These are phyloP conservation scores for Nicotiana obtusifolia DNA, from an alignment of 257 asterid genomes.

Conservation along the genomic window DNA sequence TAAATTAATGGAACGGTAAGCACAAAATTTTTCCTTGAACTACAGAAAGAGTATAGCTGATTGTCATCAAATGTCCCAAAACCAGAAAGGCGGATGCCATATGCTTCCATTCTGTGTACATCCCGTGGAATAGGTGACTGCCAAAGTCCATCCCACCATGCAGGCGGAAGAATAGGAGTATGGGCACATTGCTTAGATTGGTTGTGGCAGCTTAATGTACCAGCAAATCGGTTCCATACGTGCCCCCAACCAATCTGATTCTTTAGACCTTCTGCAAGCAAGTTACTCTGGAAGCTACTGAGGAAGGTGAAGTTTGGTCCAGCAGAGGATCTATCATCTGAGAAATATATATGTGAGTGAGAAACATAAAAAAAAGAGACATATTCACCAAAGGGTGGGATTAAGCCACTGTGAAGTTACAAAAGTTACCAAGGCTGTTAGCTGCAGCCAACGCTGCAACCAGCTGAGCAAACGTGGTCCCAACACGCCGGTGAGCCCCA, in stretches of 20 bases:
- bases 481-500: conserved; percentile 94
- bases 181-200: conserved; percentile 77
- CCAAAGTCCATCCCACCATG: conserved; percentile 99
- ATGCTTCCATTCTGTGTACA: conserved; percentile 58
- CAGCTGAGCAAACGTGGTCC: conserved; percentile 87
- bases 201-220: conserved; percentile 62
- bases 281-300: conserved; percentile 79
- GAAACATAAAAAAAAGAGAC: neutral
- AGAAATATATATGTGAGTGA: neutral
- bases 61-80: conserved; percentile 55
- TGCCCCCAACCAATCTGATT: conserved; percentile 97
- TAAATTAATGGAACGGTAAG: conserved; percentile 30
- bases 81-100: conserved; percentile 67
- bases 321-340: conserved; percentile 43
- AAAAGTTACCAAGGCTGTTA: conserved; percentile 51
- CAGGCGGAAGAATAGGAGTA: conserved; percentile 87
- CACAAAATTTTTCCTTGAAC: conserved; percentile 29
- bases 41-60: conserved; percentile 44
- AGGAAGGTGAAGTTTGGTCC: conserved; percentile 51
- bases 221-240: conserved; percentile 90
- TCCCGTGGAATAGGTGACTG: conserved; percentile 93
- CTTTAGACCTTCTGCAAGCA: conserved; percentile 64
- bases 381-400: neutral
- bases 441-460: conserved; percentile 94
- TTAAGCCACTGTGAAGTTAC: neutral